A percentile compares a stretch with the other conserved stretches of the same genome.
Evolutionary conservation across 139 green algal species (phyloP).

Genomic region (Coelastrella sp.): DNA sequence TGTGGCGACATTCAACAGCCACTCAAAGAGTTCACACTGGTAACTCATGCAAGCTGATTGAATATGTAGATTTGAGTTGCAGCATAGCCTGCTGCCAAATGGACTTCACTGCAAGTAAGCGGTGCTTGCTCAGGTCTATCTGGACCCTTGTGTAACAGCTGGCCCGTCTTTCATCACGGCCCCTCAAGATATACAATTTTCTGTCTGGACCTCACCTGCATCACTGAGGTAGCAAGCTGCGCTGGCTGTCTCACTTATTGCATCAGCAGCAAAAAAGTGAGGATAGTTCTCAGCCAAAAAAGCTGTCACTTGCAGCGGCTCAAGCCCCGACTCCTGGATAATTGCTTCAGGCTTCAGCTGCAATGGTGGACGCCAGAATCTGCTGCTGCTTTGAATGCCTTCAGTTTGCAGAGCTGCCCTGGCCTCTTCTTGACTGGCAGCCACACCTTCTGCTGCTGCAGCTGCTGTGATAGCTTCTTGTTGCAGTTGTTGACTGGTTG

Average conservation of each 20-base stretch:
- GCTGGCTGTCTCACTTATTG: conserved; percentile 59
- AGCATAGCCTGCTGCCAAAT: too few species aligned
- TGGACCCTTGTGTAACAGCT: too few species aligned
- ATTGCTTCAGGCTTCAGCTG: conserved; percentile 68
- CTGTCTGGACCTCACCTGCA: conserved; percentile 45
- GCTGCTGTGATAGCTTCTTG: not conserved
- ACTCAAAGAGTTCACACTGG: too few species aligned
- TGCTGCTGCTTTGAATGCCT: not conserved
- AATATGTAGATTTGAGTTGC: too few species aligned
- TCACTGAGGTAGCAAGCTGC: conserved; percentile 63
- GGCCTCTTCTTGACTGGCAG: not conserved
- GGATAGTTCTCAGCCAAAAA: conserved; percentile 82
- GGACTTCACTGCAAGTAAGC: too few species aligned
- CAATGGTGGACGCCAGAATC: conserved; percentile 42
- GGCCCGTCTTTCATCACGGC: too few species aligned
- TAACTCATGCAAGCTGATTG: too few species aligned
- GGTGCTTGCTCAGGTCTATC: too few species aligned
- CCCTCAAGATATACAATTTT: too few species aligned
- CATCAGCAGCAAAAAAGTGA: conserved; percentile 61
- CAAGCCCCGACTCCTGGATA: conserved; percentile 60
- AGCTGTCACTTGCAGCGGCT: conserved; percentile 53
- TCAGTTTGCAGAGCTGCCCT: not conserved
- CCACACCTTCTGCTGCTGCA: conserved; percentile 8
- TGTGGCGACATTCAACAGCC: too few species aligned
- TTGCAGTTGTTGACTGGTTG: not conserved